These are phyloP conservation scores for Wickerhamiella australiensis DNA, from an alignment of 805 yeast species.

Conservation along the genomic window DNA sequence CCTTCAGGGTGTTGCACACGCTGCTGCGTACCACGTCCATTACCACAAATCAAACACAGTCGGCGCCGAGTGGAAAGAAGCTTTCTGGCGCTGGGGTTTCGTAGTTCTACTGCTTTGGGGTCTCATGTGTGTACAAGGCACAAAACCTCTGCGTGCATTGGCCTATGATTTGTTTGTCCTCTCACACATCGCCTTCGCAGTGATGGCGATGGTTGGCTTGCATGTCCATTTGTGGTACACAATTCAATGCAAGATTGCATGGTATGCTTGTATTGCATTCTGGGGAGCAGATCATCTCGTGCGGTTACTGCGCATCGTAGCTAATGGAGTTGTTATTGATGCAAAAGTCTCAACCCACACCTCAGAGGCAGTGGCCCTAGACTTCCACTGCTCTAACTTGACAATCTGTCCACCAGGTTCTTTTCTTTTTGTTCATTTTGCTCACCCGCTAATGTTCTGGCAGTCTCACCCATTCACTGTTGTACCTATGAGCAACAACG, in stretches of 20 bases:
- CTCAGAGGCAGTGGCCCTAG: neutral
- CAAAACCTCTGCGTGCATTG: conserved; percentile 43
- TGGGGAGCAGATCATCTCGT: conserved; percentile 58
- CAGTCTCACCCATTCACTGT: conserved; percentile 66
- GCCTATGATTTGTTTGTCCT: conserved; percentile 47
- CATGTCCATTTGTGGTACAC: conserved; percentile 40
- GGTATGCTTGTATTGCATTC: conserved; percentile 44
- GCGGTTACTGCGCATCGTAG: conserved; percentile 39
- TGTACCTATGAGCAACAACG: conserved; percentile 8
- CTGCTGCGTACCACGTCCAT: conserved; percentile 38
- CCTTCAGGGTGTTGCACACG: conserved; percentile 41
- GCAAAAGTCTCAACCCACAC: conserved; percentile 1
- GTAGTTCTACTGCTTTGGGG: conserved; percentile 22
- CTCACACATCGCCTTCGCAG: conserved; percentile 45
- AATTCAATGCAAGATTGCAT: conserved; percentile 38
- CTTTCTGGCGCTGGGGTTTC: conserved; percentile 24
- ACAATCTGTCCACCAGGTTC: neutral
- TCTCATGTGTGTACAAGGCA: conserved; percentile 31
- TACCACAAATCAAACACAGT: conserved; percentile 17
- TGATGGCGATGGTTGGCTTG: conserved; percentile 40
- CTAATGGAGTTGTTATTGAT: neutral
- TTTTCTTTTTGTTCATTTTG: conserved; percentile 20
- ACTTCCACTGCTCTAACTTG: neutral
- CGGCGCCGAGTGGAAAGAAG: conserved; percentile 12
- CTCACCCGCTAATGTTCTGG: conserved; percentile 43